These are phyloP conservation scores for Pulveroboletus ravenelii DNA, from an alignment of 768 basidiomycete species.

Conservation along the genomic window DNA sequence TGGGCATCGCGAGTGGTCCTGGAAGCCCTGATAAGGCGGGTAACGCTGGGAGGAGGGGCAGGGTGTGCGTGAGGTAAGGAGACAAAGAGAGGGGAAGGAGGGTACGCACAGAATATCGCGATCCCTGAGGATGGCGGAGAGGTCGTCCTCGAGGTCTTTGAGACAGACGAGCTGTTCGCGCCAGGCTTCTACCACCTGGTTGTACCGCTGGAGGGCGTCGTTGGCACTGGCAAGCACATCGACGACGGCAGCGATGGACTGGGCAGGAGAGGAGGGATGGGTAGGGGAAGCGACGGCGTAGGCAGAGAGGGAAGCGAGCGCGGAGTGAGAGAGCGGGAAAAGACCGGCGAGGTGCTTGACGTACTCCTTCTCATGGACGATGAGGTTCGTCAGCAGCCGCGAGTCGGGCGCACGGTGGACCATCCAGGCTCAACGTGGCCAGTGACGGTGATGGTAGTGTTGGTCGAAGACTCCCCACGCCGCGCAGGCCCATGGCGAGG, in stretches of 20 bases:
- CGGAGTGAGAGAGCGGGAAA: slow-evolving; percentile 54
- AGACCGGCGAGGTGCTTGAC: slow-evolving; percentile 54
- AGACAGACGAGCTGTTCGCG: slow-evolving; percentile 54
- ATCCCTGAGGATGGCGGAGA: slow-evolving; percentile 60
- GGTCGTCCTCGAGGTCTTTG: slow-evolving; percentile 68
- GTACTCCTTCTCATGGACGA: slow-evolving; percentile 69
- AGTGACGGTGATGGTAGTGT: background rate
- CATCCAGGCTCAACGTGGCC: slow-evolving; percentile 36
- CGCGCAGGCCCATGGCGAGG: background rate
- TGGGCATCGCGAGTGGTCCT: slow-evolving; percentile 43
- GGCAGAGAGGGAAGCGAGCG: slow-evolving; percentile 62
- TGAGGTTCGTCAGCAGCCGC: slow-evolving; percentile 62
- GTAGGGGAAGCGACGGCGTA: slow-evolving; percentile 65
- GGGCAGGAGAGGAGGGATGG: slow-evolving; percentile 15
- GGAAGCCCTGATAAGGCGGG: slow-evolving; percentile 73
- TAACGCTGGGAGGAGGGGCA: slow-evolving; percentile 69
- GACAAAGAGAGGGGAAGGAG: background rate
- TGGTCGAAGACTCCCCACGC: background rate
- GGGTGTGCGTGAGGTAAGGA: no score
- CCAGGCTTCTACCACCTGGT: slow-evolving; percentile 59
- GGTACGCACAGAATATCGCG: slow-evolving; percentile 72
- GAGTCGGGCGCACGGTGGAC: slow-evolving; percentile 72
- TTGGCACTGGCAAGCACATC: slow-evolving; percentile 59
- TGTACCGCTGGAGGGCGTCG: slow-evolving; percentile 62
- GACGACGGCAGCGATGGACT: slow-evolving; percentile 39